Evolutionary conservation across 225 moss, liverwort and hornwort genomes (phyloP).

Genomic region (Sphagnum tenellum): DNA sequence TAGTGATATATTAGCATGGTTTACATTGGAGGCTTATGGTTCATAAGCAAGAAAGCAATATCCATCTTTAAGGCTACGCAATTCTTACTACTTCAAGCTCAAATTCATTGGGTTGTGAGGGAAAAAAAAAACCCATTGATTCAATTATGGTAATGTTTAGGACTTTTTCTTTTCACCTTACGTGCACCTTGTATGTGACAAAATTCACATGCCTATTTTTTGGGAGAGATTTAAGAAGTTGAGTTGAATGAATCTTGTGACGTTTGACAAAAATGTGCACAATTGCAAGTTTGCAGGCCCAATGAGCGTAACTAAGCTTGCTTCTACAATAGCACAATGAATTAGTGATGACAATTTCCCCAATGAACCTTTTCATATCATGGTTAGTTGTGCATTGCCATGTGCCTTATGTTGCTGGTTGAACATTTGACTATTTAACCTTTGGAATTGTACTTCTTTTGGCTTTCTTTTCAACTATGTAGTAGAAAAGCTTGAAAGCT

Average conservation of each 20-base stretch:
- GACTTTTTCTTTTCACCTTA: no score
- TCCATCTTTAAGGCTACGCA: slow-evolving; percentile 69
- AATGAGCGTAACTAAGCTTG: slow-evolving; percentile 95
- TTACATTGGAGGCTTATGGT: slow-evolving; percentile 28
- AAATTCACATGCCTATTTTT: no score
- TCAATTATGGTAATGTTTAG: slow-evolving; percentile 61
- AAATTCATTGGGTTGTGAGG: slow-evolving; percentile 49
- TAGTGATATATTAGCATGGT: slow-evolving; percentile 92
- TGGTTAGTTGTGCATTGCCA: slow-evolving; percentile 33
- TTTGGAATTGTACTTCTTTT: not conserved
- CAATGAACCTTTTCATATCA: slow-evolving; percentile 69
- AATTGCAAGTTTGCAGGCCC: slow-evolving; percentile 42
- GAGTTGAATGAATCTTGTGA: no score
- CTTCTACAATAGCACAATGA: slow-evolving; percentile 88
- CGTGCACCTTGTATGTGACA: no score
- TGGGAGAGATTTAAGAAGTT: no score
- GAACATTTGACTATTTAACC: not conserved
- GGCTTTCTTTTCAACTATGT: no score
- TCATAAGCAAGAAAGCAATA: slow-evolving; percentile 65
- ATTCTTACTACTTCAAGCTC: slow-evolving; percentile 79
- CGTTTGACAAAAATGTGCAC: no score
- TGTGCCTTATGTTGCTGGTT: not conserved
- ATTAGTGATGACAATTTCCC: slow-evolving; percentile 90
- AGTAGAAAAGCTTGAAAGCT: not conserved
- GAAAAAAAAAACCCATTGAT: slow-evolving; percentile 85